Evolutionary conservation across 352 stramenopile genomes (phyloP).

Genomic region (Phytopythium sindhum): DNA sequence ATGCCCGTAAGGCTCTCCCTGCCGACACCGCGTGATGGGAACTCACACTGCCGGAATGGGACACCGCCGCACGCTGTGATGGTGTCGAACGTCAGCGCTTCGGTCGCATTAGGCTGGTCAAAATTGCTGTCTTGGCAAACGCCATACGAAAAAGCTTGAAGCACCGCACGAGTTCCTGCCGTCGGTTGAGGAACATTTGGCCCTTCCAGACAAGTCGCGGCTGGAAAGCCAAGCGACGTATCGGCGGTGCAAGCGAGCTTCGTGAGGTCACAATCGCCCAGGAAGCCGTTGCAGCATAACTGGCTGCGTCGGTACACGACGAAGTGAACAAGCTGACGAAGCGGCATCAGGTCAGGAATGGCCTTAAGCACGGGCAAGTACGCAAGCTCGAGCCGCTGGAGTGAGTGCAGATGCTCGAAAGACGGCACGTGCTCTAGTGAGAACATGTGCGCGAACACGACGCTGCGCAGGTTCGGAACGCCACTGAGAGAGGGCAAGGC

Average conservation of each 20-base stretch:
- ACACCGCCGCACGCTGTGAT: constrained; percentile 8
- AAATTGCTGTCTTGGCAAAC: constrained; percentile 11
- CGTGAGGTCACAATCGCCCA: constrained; percentile 23
- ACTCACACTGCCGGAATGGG: constrained; percentile 19
- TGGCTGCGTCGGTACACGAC: constrained; percentile 13
- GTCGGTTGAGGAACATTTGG: neutral
- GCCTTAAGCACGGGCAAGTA: constrained; percentile 14
- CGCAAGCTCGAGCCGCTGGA: constrained; percentile 23
- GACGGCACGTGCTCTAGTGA: constrained; percentile 18
- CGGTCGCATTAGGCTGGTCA: constrained; percentile 6
- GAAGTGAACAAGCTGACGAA: constrained; percentile 17
- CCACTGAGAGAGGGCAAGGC: constrained; percentile 27
- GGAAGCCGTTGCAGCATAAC: constrained; percentile 33
- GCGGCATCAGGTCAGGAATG: constrained; percentile 18
- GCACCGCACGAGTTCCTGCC: constrained; percentile 1
- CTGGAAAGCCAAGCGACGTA: neutral
- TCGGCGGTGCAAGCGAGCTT: neutral
- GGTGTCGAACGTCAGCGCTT: neutral
- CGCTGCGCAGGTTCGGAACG: constrained; percentile 23
- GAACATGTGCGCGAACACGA: constrained; percentile 23
- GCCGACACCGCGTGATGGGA: constrained; percentile 5
- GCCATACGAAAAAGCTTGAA: constrained; percentile 11
- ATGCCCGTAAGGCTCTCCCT: constrained; percentile 9
- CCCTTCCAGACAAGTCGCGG: constrained; percentile 1
- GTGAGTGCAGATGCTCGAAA: constrained; percentile 13